These are phyloP conservation scores for Penicillium alfredii DNA, from an alignment of 495 filamentous ascomycete genomes.

Conservation along the genomic window DNA sequence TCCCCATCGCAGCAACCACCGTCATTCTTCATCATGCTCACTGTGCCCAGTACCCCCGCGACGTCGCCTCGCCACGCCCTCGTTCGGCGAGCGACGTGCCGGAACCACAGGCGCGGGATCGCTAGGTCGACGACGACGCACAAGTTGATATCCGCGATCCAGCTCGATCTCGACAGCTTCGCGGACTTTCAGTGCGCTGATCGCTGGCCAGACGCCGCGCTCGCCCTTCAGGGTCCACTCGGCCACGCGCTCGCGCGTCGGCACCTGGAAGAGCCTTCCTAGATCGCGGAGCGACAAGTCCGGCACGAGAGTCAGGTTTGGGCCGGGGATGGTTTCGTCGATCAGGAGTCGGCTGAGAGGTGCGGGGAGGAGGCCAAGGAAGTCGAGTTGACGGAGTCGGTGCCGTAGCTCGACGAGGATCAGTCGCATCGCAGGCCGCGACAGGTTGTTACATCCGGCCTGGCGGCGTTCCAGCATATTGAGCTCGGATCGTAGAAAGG, in stretches of 20 bases:
- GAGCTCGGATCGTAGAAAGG: conserved; percentile 76
- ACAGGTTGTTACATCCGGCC: conserved; percentile 51
- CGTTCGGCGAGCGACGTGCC: conserved; percentile 22
- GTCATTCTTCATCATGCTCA: too few species aligned
- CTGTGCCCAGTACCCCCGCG: conserved; percentile 15
- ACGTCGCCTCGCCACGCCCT: conserved; percentile 26
- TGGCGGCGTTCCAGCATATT: conserved; percentile 64
- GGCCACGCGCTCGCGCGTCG: conserved; percentile 65
- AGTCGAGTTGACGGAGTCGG: conserved; percentile 75
- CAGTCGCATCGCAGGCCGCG: conserved; percentile 60
- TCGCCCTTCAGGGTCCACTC: conserved; percentile 86
- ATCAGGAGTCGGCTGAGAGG: conserved; percentile 71
- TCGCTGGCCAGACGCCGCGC: conserved; percentile 86
- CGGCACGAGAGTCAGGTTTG: conserved; percentile 76
- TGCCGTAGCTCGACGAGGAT: conserved; percentile 74
- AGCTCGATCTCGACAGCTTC: conserved; percentile 83
- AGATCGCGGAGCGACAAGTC: conserved; percentile 69
- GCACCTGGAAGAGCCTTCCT: conserved; percentile 68
- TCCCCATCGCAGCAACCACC: conserved; percentile 30
- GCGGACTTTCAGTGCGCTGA: conserved; percentile 74
- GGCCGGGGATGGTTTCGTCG: conserved; percentile 79
- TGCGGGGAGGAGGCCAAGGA: conserved; percentile 62
- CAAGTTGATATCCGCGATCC: conserved; percentile 75
- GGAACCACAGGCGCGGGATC: conserved; percentile 15
- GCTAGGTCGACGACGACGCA: conserved; percentile 52